Evolutionary conservation across 192 early-diverging fungal species (phyloP).

Genomic region (Backusella tarrabulga): DNA sequence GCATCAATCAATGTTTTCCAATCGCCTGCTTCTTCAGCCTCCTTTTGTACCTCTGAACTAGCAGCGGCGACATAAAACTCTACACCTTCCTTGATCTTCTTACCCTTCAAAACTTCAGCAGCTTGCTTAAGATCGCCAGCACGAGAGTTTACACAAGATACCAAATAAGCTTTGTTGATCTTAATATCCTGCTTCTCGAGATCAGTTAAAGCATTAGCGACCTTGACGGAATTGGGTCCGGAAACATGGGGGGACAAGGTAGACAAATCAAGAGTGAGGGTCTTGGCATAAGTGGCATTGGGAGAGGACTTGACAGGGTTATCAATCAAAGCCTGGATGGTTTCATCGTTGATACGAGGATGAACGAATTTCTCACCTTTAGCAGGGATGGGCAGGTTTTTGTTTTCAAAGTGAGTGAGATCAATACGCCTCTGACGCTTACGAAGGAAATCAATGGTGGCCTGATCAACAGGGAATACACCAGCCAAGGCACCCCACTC

Average conservation of each 20-base stretch:
- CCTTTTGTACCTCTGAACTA: constrained; percentile 86
- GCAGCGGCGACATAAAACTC: constrained; percentile 97
- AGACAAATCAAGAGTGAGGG: constrained; percentile 82
- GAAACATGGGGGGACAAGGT: constrained; percentile 87
- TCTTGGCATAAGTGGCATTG: constrained; percentile 80
- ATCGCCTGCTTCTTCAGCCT: constrained; percentile 80
- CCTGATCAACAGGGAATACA: constrained; percentile 90
- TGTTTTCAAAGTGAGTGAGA: constrained; percentile 49
- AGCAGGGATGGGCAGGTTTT: constrained; percentile 42
- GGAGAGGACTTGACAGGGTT: constrained; percentile 49
- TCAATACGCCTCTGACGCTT: constrained; percentile 57
- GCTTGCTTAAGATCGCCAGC: constrained; percentile 87
- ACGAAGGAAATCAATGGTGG: constrained; percentile 71
- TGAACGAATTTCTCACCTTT: constrained; percentile 48
- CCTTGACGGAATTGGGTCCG: constrained; percentile 97
- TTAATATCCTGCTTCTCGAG: constrained; percentile 72
- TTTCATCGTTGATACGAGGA: constrained; percentile 55
- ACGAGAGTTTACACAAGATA: constrained; percentile 96
- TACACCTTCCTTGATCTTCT: constrained; percentile 74
- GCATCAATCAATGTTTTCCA: constrained; percentile 87
- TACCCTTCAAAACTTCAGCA: constrained; percentile 73
- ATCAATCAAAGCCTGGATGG: constrained; percentile 40
- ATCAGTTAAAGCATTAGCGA: constrained; percentile 73
- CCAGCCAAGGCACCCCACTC: constrained; percentile 99
- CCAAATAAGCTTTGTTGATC: constrained; percentile 96